Evolutionary conservation across 208 protist species (phyloP).

Genomic region (Acanthamoeba royreba): DNA sequence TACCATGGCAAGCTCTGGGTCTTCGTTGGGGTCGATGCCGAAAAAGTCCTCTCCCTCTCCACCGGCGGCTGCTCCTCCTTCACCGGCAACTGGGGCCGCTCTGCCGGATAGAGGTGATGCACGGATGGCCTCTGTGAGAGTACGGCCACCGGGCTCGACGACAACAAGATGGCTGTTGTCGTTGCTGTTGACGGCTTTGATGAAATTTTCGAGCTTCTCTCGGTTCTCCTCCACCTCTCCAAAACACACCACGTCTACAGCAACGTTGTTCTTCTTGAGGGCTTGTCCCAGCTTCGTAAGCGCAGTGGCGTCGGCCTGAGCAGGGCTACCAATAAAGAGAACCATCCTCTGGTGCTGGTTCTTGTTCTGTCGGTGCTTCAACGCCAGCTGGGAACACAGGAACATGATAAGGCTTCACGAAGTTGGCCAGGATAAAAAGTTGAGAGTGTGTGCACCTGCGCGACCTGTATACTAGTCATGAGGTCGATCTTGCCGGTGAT

Average conservation of each 20-base stretch:
- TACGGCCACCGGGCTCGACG: background rate
- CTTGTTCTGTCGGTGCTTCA: constrained; percentile 96
- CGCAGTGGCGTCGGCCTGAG: constrained; percentile 62
- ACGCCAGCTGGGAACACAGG: constrained; percentile 79
- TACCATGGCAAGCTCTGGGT: constrained; percentile 32
- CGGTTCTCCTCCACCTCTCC: constrained; percentile 90
- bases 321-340: constrained; percentile 91
- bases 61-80: background rate
- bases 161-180: constrained; percentile 37
- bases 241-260: constrained; percentile 96
- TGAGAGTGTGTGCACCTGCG: constrained; percentile 78
- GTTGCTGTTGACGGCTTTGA: constrained; percentile 69
- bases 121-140: constrained; percentile 2
- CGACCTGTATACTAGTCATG: constrained; percentile 87
- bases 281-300: constrained; percentile 91
- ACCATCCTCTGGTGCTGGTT: constrained; percentile 95
- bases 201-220: constrained; percentile 86
- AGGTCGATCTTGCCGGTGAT: constrained; percentile 89
- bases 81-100: background rate
- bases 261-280: constrained; percentile 96
- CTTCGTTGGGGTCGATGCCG: constrained; percentile 29
- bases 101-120: constrained; percentile 1
- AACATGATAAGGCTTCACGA: too few species aligned
- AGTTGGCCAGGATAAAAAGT: too few species aligned
- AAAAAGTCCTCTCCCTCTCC: constrained; percentile 6